Evolutionary conservation across 2,329 filamentous ascomycete genomes (phyloP), one percentile per base, ranked within the genome.

Genomic region (Sporothrix pseudoabietina): DNA sequence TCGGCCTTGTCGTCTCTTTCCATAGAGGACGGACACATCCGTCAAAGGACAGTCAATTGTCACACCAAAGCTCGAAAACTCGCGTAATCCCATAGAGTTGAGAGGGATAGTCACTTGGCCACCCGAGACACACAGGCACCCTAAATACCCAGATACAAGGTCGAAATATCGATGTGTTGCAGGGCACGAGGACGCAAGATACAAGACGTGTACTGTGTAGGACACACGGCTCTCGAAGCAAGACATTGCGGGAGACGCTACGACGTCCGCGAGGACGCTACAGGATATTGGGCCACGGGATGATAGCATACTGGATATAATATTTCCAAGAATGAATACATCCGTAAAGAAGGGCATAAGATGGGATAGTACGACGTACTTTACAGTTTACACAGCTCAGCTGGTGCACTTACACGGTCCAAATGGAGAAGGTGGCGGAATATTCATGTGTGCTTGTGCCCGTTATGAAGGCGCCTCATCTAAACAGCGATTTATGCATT

Each of bases 361-460:
- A 68, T 16, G 22, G 41, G 22, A 66, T 66, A 66, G 65, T 35
- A 19, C 63, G n/a, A n/a, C n/a, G n/a, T n/a, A 26, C 26, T 26
- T 26, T 26, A 26, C 26, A 26, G 26, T 19, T 35, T 69, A 52
- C 44, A n/a, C 44, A 49, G 61, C 61, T 26, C 7, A 30, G 10
- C 16, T 16, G 65, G 65, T 69, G 26, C 65, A 52, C 65, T 69
- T 69, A 69, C 47, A 69, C 65, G 65, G 32, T 26, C 66, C 32
- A 69, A 41, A 69, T 55, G 19, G 39, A 69, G 47, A 69, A 69
- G 66, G 66, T 55, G 47, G 49, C 49, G 66, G 49, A 19, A 41
- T 26, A 54, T 4, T 44, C 4, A 30, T n/a, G 30, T n/a, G 49
- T 19, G 22, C 2, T 14, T 32, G 16, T 39, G 16, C 39, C 61